Evolutionary conservation across 2,329 filamentous ascomycete species (phyloP).

Genomic region (Pyrenophora tritici-repentis): DNA sequence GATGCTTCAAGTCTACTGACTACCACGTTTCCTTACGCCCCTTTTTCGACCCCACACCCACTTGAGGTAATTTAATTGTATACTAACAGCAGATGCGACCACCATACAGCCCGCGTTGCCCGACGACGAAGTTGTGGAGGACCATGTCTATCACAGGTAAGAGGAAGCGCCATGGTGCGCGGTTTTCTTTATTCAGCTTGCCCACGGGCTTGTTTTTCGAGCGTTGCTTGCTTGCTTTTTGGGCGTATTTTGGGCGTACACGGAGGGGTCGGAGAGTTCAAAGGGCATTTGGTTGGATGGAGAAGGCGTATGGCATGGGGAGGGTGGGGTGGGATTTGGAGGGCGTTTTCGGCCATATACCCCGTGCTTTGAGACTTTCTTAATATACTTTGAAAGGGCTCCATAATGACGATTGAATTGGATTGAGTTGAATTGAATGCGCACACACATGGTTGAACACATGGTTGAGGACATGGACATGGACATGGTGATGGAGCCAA

Average conservation of each 20-base stretch:
- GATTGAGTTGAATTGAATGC: neutral
- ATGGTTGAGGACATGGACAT: neutral
- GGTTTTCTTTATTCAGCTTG: constrained; percentile 9
- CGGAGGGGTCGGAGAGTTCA: neutral
- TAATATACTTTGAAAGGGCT: neutral
- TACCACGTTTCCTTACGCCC: constrained; percentile 13
- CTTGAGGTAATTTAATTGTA: constrained; percentile 9
- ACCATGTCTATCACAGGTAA: constrained; percentile 7
- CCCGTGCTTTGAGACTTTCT: constrained; percentile 7
- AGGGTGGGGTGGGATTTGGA: neutral
- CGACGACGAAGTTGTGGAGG: neutral
- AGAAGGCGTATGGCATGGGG: neutral
- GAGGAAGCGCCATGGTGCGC: constrained; percentile 3
- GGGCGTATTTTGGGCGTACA: neutral
- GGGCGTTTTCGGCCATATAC: constrained; percentile 10
- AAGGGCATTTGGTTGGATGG: neutral
- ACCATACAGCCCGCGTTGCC: neutral
- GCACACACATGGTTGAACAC: too few relatives aligned
- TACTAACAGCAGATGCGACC: constrained; percentile 13
- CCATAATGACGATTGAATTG: neutral
- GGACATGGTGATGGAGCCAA: neutral
- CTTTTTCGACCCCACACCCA: neutral
- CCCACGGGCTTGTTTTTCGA: neutral
- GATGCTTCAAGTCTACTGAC: constrained; percentile 24
- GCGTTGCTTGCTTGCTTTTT: constrained; percentile 1